Percentiles rank a stretch among this genome's conserved stretches.
Evolutionary conservation across 208 protist species (phyloP).

Genomic region (Pavlovales sp.): DNA sequence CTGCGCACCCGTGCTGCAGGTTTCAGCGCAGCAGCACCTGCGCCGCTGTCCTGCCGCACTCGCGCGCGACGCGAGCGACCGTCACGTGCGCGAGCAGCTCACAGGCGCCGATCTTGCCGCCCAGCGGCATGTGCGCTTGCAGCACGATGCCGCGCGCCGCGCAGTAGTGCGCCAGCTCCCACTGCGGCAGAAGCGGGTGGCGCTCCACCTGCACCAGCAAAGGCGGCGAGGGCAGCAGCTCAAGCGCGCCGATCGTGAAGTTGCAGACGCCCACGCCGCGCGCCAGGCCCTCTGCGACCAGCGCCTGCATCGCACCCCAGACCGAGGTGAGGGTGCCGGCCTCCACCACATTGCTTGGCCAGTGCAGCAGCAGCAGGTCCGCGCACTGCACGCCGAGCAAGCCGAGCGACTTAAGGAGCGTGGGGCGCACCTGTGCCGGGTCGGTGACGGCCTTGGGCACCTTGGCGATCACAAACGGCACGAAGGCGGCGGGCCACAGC

Average conservation of each 20-base stretch:
- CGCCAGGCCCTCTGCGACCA: neutral
- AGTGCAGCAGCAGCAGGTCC: conserved; percentile 26
- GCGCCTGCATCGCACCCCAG: neutral
- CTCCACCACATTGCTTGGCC: neutral
- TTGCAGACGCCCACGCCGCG: conserved; percentile 16
- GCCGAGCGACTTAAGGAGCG: neutral
- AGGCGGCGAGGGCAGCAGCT: neutral
- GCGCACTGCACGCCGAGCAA: neutral
- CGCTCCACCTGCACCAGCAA: conserved; percentile 17
- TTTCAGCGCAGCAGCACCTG: conserved; percentile 22
- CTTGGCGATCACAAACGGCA: neutral
- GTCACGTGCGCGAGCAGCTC: neutral
- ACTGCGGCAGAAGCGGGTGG: conserved; percentile 28
- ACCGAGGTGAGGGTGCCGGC: neutral
- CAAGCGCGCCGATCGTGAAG: neutral
- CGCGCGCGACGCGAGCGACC: neutral
- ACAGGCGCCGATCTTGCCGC: neutral
- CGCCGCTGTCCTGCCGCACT: neutral
- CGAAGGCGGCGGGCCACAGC: neutral
- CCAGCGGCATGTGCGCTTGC: conserved; percentile 24
- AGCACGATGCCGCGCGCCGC: neutral
- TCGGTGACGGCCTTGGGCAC: neutral
- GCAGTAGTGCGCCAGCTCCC: neutral
- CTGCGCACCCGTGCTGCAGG: neutral
- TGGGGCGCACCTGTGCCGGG: neutral